Conservation (phyloP, 352 stramenopile species). For the Globisporangium spinosum region DNA sequence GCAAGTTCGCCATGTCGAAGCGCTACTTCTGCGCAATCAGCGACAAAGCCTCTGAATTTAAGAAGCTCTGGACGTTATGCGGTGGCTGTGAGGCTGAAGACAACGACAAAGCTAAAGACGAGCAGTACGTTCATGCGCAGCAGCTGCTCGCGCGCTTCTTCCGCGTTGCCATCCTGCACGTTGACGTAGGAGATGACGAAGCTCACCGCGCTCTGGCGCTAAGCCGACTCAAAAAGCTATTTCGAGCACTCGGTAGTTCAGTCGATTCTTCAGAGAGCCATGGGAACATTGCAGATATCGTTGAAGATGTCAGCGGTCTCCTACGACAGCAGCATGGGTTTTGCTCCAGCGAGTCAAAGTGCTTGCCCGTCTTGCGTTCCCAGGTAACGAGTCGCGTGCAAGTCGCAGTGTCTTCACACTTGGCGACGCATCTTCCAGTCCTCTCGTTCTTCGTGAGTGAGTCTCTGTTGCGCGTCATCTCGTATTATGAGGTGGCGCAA, state of each 20-base stretch:
- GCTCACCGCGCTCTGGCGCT: conserved; percentile 32
- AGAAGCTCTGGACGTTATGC: background rate
- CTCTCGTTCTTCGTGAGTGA: conserved; percentile 35
- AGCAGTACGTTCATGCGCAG: background rate
- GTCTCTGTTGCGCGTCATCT: conserved; percentile 39
- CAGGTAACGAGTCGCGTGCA: conserved; percentile 34
- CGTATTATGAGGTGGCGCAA: conserved; percentile 27
- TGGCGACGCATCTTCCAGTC: conserved; percentile 30
- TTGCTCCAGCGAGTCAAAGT: background rate
- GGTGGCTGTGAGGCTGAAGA: background rate
- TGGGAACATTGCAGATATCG: background rate
- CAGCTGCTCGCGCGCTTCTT: conserved; percentile 39
- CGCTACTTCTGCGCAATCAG: conserved; percentile 34
- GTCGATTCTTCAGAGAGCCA: background rate
- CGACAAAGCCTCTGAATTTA: conserved; percentile 12
- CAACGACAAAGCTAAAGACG: background rate
- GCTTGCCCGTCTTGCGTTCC: conserved; percentile 17
- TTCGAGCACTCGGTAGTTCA: conserved; percentile 10
- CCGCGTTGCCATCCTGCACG: conserved; percentile 44
- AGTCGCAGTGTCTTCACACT: conserved; percentile 24
- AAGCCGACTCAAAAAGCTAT: conserved; percentile 19
- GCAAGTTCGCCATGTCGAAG: conserved; percentile 33
- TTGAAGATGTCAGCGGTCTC: background rate
- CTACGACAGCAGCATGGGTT: conserved; percentile 1
- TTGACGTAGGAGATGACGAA: conserved; percentile 38